Conservation (phyloP, 2,329 filamentous ascomycete species). For the Nigrospora sphaerica region DNA sequence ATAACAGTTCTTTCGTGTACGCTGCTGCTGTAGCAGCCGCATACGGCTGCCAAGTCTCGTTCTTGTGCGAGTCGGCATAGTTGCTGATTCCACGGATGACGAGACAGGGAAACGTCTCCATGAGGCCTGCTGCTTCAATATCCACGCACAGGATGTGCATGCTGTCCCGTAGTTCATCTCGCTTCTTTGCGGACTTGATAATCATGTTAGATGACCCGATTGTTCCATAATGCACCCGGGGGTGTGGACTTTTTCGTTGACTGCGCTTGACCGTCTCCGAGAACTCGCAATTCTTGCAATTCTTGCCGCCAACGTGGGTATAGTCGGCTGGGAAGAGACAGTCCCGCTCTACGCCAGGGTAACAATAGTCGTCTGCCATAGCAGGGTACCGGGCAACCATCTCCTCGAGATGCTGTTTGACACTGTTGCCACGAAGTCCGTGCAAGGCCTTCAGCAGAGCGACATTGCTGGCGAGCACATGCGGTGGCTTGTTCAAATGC, state of each 20-base stretch:
- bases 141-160: slow-evolving; percentile 8
- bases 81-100: background rate
- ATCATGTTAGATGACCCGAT: slow-evolving; percentile 10
- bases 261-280: background rate
- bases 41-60: background rate
- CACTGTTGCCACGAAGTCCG: background rate
- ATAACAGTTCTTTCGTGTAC: slow-evolving; percentile 1
- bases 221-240: slow-evolving; percentile 7
- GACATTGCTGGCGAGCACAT: background rate
- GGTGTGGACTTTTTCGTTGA: background rate
- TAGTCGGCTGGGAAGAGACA: background rate
- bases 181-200: slow-evolving; percentile 6
- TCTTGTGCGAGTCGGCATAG: slow-evolving; percentile 3
- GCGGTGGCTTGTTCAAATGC: background rate
- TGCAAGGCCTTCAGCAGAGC: background rate
- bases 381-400: background rate
- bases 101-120: slow-evolving; percentile 10
- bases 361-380: background rate
- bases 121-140: slow-evolving; percentile 17
- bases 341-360: background rate
- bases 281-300: background rate
- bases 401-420: background rate
- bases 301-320: background rate
- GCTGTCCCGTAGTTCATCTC: slow-evolving; percentile 3
- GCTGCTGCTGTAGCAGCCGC: background rate